Percentiles rank a stretch among this genome's conserved stretches.
Evolutionary conservation across 768 basidiomycete species (phyloP).

Genomic region (Hydnomerulius pinastri): DNA sequence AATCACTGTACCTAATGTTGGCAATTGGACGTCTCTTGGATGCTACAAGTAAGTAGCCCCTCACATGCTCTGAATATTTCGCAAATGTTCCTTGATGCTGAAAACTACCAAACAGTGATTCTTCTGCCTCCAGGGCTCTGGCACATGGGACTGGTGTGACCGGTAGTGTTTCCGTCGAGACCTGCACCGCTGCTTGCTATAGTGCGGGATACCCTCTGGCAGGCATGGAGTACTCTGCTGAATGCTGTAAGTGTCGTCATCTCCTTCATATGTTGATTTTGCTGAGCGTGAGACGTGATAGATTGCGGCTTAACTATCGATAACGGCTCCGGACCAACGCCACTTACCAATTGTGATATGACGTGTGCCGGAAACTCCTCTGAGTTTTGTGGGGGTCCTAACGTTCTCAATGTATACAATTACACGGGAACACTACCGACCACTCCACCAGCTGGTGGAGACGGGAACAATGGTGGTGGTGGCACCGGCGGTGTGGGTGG

Average conservation of each 20-base stretch:
- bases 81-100: background rate
- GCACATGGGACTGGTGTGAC: constrained; percentile 36
- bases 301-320: constrained; percentile 20
- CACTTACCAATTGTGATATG: constrained; percentile 54
- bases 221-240: constrained; percentile 47
- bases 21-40: constrained; percentile 70
- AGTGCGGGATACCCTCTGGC: constrained; percentile 42
- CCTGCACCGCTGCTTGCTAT: constrained; percentile 50
- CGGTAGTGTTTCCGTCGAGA: constrained; percentile 47
- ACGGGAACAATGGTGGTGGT: constrained; percentile 37
- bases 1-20: constrained; percentile 51
- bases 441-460: constrained; percentile 28
- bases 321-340: constrained; percentile 34
- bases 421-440: constrained; percentile 62
- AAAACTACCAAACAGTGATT: constrained; percentile 32
- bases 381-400: constrained; percentile 74
- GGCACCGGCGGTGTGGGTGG: constrained; percentile 15
- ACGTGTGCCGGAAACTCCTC: constrained; percentile 29
- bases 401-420: constrained; percentile 66
- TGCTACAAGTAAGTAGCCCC: constrained; percentile 69
- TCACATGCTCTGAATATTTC: background rate
- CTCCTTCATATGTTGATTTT: too few species aligned
- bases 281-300: constrained; percentile 45
- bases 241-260: constrained; percentile 45
- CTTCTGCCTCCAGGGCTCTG: constrained; percentile 34